These are phyloP conservation scores for Penicillium flavigenum DNA, from an alignment of 495 filamentous ascomycete genomes.

Conservation along the genomic window DNA sequence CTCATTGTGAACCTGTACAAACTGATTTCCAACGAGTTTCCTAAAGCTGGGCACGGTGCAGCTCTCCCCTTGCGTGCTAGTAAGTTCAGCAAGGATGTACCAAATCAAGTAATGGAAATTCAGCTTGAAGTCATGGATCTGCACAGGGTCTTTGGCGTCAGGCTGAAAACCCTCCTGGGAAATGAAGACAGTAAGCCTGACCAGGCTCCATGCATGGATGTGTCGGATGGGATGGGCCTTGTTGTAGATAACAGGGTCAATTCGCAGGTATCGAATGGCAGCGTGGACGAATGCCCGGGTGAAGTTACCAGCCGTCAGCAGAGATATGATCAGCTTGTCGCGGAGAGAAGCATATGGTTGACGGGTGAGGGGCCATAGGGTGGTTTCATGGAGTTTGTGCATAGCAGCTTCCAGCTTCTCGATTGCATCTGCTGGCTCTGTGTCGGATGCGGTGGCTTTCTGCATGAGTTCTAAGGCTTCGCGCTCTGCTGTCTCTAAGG, in stretches of 20 bases:
- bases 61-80: constrained; percentile 36
- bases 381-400: constrained; percentile 22
- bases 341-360: constrained; percentile 44
- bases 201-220: constrained; percentile 44
- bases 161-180: constrained; percentile 31
- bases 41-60: constrained; percentile 41
- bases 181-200: constrained; percentile 39
- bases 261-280: constrained; percentile 35
- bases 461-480: constrained; percentile 32
- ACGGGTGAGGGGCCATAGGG: constrained; percentile 34
- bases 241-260: constrained; percentile 41
- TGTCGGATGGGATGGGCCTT: constrained; percentile 44
- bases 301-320: constrained; percentile 33
- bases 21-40: constrained; percentile 30
- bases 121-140: constrained; percentile 23
- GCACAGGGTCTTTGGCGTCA: constrained; percentile 17
- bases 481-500: constrained; percentile 22
- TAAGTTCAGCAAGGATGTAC: constrained; percentile 41
- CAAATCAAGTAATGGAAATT: constrained; percentile 40
- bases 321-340: constrained; percentile 39
- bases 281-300: constrained; percentile 39
- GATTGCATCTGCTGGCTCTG: constrained; percentile 20
- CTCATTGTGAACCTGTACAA: constrained; percentile 35
- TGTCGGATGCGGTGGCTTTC: constrained; percentile 15
- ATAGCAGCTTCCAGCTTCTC: constrained; percentile 27